Conservation (phyloP, 305 asterid species). For the Caryopteris hybrid region DNA sequence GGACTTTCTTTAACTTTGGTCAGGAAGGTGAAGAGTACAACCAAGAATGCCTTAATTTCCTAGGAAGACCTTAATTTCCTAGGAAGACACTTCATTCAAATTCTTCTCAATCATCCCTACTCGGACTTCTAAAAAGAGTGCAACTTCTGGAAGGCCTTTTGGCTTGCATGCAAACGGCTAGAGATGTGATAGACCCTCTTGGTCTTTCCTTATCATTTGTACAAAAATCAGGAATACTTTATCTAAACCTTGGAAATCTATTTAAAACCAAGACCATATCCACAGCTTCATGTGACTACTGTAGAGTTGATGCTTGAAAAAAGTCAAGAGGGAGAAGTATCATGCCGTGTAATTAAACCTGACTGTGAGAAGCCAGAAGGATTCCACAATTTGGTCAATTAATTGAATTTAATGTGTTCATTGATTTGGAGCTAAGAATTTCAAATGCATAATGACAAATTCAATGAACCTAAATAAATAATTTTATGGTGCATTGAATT, state of each 20-base stretch:
- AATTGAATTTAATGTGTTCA: neutral
- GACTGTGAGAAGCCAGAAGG: neutral
- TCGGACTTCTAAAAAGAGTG: neutral
- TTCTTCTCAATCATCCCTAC: neutral
- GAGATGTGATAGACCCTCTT: neutral
- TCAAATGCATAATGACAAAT: neutral
- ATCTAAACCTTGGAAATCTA: neutral
- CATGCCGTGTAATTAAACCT: neutral
- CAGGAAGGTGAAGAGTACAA: neutral
- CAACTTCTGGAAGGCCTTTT: neutral
- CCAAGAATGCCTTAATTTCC: neutral
- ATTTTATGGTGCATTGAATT: neutral
- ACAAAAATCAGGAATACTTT: neutral
- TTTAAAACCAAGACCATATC: neutral
- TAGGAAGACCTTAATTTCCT: neutral
- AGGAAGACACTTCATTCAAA: neutral
- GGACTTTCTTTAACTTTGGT: neutral
- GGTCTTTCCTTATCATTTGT: neutral
- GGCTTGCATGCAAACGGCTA: neutral
- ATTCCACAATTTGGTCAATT: constrained; percentile 6
- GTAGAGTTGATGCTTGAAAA: neutral
- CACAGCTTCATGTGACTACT: neutral
- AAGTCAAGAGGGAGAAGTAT: neutral
- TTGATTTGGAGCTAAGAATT: neutral
- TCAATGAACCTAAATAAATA: neutral